A percentile compares a stretch with the other conserved stretches of the same genome.
Conservation (phyloP, 352 stramenopile genomes). For the Globisporangium barbulae region DNA sequence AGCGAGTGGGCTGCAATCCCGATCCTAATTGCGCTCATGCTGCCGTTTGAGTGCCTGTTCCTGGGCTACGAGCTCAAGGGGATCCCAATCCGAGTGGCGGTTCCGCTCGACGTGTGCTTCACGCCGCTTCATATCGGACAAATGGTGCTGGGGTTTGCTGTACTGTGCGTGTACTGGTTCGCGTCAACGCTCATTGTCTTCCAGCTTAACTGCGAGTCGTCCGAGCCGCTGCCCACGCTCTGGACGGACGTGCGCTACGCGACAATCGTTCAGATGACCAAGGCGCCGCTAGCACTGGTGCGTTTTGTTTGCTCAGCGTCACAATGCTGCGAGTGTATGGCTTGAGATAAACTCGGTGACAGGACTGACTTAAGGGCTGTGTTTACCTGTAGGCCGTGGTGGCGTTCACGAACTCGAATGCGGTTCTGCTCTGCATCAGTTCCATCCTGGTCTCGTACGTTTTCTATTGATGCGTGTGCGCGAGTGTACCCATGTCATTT, state of each 20-base stretch:
- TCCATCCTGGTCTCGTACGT: conserved; percentile 31
- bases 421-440: conserved; percentile 27
- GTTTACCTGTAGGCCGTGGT: conserved; percentile 26
- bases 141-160: conserved; percentile 21
- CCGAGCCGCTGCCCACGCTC: conserved; percentile 39
- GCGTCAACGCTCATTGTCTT: conserved; percentile 33
- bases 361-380: not conserved
- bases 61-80: conserved; percentile 32
- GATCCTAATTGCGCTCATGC: conserved; percentile 44
- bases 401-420: conserved; percentile 38
- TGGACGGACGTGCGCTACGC: conserved; percentile 63
- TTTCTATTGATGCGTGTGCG: not conserved
- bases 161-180: conserved; percentile 30
- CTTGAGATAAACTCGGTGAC: too few species aligned
- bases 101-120: conserved; percentile 34
- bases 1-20: conserved; percentile 49
- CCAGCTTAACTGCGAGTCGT: conserved; percentile 63
- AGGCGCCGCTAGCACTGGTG: conserved; percentile 50
- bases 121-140: conserved; percentile 31
- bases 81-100: conserved; percentile 20
- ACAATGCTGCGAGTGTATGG: not conserved
- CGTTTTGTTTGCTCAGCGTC: not conserved
- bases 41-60: conserved; percentile 55
- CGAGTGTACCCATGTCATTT: not conserved
- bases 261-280: conserved; percentile 29